Conservation (phyloP, 306 rosid genomes). For the Cucumis melo region DNA sequence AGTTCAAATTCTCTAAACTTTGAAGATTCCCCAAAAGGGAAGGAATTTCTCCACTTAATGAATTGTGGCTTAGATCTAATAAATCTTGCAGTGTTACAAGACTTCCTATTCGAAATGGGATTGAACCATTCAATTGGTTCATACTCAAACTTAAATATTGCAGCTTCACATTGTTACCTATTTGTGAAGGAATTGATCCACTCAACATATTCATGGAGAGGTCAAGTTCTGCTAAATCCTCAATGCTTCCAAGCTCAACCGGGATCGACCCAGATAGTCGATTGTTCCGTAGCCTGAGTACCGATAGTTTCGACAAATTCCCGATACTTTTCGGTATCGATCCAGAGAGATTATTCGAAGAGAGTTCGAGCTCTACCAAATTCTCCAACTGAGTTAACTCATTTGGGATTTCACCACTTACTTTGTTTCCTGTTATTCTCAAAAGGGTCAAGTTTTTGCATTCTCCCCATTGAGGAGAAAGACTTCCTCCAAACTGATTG, state of each 20-base stretch:
- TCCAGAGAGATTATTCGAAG: conserved; percentile 34
- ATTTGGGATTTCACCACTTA: conserved; percentile 27
- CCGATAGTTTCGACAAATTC: conserved; percentile 14
- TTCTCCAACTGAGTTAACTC: conserved; percentile 23
- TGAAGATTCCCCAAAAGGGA: conserved; percentile 18
- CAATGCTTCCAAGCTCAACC: conserved; percentile 21
- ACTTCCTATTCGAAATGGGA: conserved; percentile 35
- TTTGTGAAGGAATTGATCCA: conserved; percentile 29
- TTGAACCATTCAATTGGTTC: conserved; percentile 29
- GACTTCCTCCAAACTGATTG: conserved; percentile 26
- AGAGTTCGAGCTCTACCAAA: conserved; percentile 25
- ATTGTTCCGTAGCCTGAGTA: conserved; percentile 18
- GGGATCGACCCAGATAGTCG: conserved; percentile 31
- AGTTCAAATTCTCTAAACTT: conserved; percentile 30
- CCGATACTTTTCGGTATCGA: conserved; percentile 27
- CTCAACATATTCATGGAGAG: conserved; percentile 28
- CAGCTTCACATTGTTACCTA: conserved; percentile 26
- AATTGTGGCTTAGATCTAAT: conserved; percentile 40
- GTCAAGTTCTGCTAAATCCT: conserved; percentile 22
- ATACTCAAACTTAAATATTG: conserved; percentile 21
- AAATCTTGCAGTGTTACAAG: conserved; percentile 22
- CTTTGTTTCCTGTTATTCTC: conserved; percentile 24
- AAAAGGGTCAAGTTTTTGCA: conserved; percentile 24
- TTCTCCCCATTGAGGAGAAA: conserved; percentile 35
- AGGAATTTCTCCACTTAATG: conserved; percentile 34